Percentiles rank a stretch among this genome's conserved stretches.
Conservation (phyloP, 768 basidiomycete species). For the Lactarius trivialis region DNA sequence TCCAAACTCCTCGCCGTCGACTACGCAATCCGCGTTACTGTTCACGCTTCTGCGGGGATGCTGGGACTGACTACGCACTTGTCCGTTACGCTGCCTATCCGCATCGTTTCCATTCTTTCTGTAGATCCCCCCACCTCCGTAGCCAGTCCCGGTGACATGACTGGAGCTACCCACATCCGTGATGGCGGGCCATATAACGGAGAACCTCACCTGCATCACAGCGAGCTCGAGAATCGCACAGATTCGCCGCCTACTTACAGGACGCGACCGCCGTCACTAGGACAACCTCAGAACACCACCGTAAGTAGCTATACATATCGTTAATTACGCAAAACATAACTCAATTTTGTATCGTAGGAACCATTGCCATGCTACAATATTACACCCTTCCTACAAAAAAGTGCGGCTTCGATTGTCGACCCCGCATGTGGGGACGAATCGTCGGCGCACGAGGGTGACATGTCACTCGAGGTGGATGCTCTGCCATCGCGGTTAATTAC, state of each 20-base stretch:
- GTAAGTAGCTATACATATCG: background rate
- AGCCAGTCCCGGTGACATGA: slow-evolving; percentile 11
- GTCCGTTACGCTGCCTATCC: slow-evolving; percentile 64
- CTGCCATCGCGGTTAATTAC: background rate
- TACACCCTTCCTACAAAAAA: background rate
- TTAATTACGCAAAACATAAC: background rate
- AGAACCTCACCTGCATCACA: background rate
- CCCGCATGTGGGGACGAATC: background rate
- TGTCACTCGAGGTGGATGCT: background rate
- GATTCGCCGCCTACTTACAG: slow-evolving; percentile 14
- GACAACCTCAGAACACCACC: background rate
- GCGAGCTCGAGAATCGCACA: background rate
- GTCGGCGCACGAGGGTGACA: background rate
- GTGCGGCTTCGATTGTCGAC: background rate
- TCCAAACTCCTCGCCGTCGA: slow-evolving; percentile 70
- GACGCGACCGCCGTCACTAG: slow-evolving; percentile 10
- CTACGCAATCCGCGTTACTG: slow-evolving; percentile 60
- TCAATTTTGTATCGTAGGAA: slow-evolving; percentile 3
- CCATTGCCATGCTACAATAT: background rate
- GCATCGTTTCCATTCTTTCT: slow-evolving; percentile 78
- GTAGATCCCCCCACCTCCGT: slow-evolving; percentile 67
- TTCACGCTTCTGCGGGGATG: slow-evolving; percentile 44
- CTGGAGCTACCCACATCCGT: background rate
- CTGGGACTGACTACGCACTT: slow-evolving; percentile 50
- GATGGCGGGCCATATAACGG: background rate